These are phyloP conservation scores for Glarea lozoyensis DNA, from an alignment of 495 filamentous ascomycete species.

Conservation along the genomic window DNA sequence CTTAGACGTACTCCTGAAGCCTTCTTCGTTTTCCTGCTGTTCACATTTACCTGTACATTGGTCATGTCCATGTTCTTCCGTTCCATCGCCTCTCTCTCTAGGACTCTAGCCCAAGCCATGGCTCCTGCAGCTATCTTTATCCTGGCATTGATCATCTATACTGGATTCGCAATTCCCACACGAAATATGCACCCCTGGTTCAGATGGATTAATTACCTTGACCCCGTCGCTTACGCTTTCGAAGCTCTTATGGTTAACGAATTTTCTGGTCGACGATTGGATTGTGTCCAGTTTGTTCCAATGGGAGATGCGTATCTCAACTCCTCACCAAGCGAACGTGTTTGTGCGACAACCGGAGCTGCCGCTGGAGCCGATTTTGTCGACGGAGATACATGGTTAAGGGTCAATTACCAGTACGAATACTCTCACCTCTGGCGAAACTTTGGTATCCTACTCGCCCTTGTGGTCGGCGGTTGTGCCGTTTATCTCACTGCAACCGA, in stretches of 20 bases:
- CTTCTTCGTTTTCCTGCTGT: constrained; percentile 76
- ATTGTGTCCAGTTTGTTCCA: constrained; percentile 56
- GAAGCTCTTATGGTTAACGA: constrained; percentile 89
- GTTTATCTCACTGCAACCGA: constrained; percentile 67
- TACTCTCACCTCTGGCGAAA: constrained; percentile 59
- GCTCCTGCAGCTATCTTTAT: constrained; percentile 77
- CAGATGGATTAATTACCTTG: constrained; percentile 79
- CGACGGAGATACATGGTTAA: constrained; percentile 60
- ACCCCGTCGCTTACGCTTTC: constrained; percentile 81
- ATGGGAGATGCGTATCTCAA: constrained; percentile 10
- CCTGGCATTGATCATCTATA: constrained; percentile 76
- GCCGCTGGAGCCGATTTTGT: constrained; percentile 31
- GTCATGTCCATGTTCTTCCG: constrained; percentile 78
- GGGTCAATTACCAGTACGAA: constrained; percentile 50
- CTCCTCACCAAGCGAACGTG: constrained; percentile 3
- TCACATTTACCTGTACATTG: constrained; percentile 57
- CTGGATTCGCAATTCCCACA: constrained; percentile 76
- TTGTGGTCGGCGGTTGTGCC: constrained; percentile 54
- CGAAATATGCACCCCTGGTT: constrained; percentile 67
- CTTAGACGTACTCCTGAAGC: constrained; percentile 65
- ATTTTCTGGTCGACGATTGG: constrained; percentile 57
- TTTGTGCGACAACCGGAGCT: constrained; percentile 19
- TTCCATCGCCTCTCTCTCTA: constrained; percentile 69
- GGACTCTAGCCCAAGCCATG: constrained; percentile 75
- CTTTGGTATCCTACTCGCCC: constrained; percentile 66